Evolutionary conservation across 2,329 filamentous ascomycete species (phyloP), one percentile per base, ranked within the genome.

Genomic region (Xylariaceae sp.): DNA sequence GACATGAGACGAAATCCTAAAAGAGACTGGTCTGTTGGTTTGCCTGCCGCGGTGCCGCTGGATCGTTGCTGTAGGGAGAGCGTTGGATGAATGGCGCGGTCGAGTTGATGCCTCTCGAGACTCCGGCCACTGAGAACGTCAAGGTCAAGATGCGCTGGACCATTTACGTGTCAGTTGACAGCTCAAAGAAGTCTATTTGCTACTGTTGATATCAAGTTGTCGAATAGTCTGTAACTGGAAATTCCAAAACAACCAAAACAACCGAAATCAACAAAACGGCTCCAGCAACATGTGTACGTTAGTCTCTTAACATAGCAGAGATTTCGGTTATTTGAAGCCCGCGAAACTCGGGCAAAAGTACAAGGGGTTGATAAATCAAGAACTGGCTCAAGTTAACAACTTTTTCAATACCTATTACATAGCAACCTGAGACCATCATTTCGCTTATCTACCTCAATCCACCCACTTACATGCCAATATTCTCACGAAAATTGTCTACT

Each of bases 141-240:
- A 52, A 49, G 60, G 53, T 44, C 48, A 56, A 62, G 58, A 60
- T 62, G 60, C 54, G 60, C 54, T 62, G 60, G 57, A 41, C 48
- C 14, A 23, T 50, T 45, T 57, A 56, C 54, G 57, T 54, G 50
- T 51, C 48, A 42, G 50, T 32, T 56, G 47, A 50, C n/a, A 50
- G 44, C 29, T 46, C 40, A 48, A 42, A 44, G 48, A 53, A 18
- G 43, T 51, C 45, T 53, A 61, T 57, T 61, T 41, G 59, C 41
- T 50, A 44, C 44, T 14, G 56, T 52, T 56, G 59, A 56, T 56
- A 29, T 20, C 32, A 7, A 3, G 44, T 48, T 54, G 43, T 48
- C 52, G 47, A 44, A 60, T 54, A 53, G 21, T 20, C 23, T 21
- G 56, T 44, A 54, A 54, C 20, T 44, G 23, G 51, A 47, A 52